A percentile compares a stretch with the other conserved stretches of the same genome.
Conservation (phyloP, 495 filamentous ascomycete species). For the Talaromyces trachyspermus region DNA sequence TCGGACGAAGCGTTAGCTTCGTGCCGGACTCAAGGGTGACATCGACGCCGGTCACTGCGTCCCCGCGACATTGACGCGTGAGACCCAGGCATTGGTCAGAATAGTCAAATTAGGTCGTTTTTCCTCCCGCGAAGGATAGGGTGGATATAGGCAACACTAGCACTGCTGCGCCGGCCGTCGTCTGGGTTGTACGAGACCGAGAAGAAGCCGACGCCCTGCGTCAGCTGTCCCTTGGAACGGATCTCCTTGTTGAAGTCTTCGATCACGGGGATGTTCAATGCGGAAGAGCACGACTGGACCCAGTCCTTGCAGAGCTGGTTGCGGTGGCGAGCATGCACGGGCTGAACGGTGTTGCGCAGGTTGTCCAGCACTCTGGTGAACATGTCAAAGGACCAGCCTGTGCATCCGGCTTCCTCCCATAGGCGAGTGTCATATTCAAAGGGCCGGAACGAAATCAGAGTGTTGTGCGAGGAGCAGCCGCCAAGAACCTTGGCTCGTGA, state of each 20-base stretch:
- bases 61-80: conserved; percentile 58
- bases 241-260: conserved; percentile 78
- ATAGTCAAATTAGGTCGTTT: conserved; percentile 71
- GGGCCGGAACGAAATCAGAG: conserved; percentile 75
- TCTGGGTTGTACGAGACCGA: conserved; percentile 78
- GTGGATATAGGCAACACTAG: conserved; percentile 80
- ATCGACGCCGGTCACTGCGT: conserved; percentile 57
- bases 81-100: conserved; percentile 73
- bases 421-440: conserved; percentile 71
- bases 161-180: conserved; percentile 67
- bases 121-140: conserved; percentile 73
- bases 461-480: conserved; percentile 83
- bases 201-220: conserved; percentile 75
- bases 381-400: conserved; percentile 70
- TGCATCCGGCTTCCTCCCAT: conserved; percentile 66
- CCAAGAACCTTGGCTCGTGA: conserved; percentile 79
- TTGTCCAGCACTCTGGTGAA: conserved; percentile 69
- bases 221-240: conserved; percentile 54
- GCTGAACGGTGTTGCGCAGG: conserved; percentile 72
- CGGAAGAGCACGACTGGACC: conserved; percentile 64
- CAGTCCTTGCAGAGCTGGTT: conserved; percentile 83
- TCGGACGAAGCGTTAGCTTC: conserved; percentile 50
- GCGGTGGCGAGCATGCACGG: conserved; percentile 65
- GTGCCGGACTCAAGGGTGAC: conserved; percentile 59
- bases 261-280: conserved; percentile 68